Evolutionary conservation across 805 yeast genomes (phyloP), one percentile per base, ranked within the genome.

Genomic region (Debaryomyces hansenii): DNA sequence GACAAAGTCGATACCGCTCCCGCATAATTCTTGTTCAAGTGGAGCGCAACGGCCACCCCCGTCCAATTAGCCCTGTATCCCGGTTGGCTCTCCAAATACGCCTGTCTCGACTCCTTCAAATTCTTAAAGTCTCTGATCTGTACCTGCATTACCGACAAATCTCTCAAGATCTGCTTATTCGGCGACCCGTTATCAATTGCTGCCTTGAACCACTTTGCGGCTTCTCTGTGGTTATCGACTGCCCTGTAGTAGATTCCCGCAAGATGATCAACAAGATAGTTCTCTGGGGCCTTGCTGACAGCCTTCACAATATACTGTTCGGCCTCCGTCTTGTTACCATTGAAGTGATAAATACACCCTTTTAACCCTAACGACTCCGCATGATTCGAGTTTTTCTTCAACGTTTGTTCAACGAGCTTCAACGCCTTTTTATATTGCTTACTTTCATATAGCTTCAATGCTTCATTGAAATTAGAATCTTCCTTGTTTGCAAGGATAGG

Each of bases 51-150:
- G 1, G 96, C 96, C 42, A 87, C 75, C 0, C 85, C 84, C 1
- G 96, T 87, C 96, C 97, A 91, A 60, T 89, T 87, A 50, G 92
- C 90, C 53, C 97, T 79, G 62, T 82, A 87, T 0, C 96, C 96
- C 9, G 94, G 83, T 55, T 79, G 84, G 20, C 79, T 77, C 56
- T 85, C 87, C 64, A 94, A 75, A 57, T 82, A 83, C 33, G 75
- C 74, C 49, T 80, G 82, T 56, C 97, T 79, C 1, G 92, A 78
- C 9, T 69, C 78, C 4, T 80, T 75, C 50, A 86, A 75, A 20
- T 75, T 75, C 55, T 79, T 79, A 61, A 72, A 89, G 59, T 89
- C 91, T 50, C 97, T 82, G 52, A 77, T 73, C 58, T 94, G 98
- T 24, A 87, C 71, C 59, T 91, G 92, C 67, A 89, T 75, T 38